A percentile compares a stretch with the other conserved stretches of the same genome.
phyloP scores from a whole-genome alignment of 2,329 filamentous ascomycete genomes.

The Thielaviopsis musarum region DNA sequence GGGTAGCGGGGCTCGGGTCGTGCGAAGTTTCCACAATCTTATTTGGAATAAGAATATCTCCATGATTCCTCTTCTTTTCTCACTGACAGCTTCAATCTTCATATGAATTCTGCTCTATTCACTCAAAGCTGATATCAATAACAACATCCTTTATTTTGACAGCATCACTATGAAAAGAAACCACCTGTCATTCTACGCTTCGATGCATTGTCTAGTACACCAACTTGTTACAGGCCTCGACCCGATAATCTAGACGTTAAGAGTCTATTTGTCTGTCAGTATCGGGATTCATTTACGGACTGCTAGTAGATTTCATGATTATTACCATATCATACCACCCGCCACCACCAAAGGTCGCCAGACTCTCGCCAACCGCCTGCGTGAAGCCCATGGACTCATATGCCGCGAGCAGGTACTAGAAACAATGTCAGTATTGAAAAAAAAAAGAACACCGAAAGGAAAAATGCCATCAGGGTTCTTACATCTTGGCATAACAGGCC shows the following conservation, averaged over 20 bases:
- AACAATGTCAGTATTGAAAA: neutral
- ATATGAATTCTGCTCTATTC: no score
- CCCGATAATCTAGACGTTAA: neutral
- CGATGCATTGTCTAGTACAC: no score
- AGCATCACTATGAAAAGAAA: no score
- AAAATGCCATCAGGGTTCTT: conserved; percentile 16
- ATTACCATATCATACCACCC: conserved; percentile 71
- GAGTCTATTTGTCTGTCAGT: neutral
- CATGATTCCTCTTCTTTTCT: neutral
- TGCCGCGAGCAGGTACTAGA: conserved; percentile 48
- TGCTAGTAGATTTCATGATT: neutral
- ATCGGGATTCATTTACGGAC: no score
- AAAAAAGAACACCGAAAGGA: neutral
- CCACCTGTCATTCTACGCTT: no score
- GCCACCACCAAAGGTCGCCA: conserved; percentile 57
- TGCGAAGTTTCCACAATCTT: neutral
- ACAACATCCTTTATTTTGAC: no score
- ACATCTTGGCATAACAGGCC: conserved; percentile 62
- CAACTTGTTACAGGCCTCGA: no score
- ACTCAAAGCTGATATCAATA: no score
- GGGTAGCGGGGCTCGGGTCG: neutral
- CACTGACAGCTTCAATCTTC: neutral
- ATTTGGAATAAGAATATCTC: neutral
- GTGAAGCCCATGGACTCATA: conserved; percentile 63
- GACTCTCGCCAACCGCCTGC: conserved; percentile 46